Base-by-base conservation (phyloP, 2,329 filamentous ascomycete genomes). In the Aspergillus luchuensis region DNA sequence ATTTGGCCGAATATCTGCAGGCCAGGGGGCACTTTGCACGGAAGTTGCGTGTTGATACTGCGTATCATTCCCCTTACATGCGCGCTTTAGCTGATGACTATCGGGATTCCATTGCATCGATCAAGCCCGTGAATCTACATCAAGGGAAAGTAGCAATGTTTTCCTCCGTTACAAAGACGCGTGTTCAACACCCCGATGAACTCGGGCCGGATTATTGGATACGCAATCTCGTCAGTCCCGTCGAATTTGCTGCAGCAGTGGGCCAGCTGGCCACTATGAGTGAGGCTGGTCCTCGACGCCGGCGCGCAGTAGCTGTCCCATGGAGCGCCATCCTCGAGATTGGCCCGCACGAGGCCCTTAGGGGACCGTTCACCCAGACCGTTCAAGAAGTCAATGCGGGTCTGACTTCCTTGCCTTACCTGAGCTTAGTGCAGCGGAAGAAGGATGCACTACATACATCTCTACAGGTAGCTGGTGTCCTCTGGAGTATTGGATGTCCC, bases 1-100 rank as follows among this genome's bases (percentile, higher is more conserved):
- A 82, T 50, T 71, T 76, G 36, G 76, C 78, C 23, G 71, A 75
- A 25, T 66, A 78, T 2, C 81, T 86, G 63, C 79, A 81, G 60
- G 43, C 52, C 7, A 60, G 68, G 38, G 57, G 33, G 17, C 17
- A 21, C 4, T 52, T 52, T 15, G 49, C 49, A 1, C 25, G 49
- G 2, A n/a, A 21, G 8, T 8, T 52, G 6, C 25, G 33, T 6
- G 28, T 52, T 8, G 13, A 13, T 8, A 33, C 28, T 11, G 49
- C 49, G 6, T 52, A 36, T 25, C 49, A 52, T 15, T 52, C 49
- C 6, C 25, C 28, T 2, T 30, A 52, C n/a, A 52, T 52, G 49
- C 25, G 17, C 6, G 28, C 49, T n/a, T 15, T 52, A 17, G 49
- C 49, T 4, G 49, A 33, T 8, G 19, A 17, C 43, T 47, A 47